Evolutionary conservation across 1,284 basidiomycete species (phyloP).

Genomic region (Irpex sp.): DNA sequence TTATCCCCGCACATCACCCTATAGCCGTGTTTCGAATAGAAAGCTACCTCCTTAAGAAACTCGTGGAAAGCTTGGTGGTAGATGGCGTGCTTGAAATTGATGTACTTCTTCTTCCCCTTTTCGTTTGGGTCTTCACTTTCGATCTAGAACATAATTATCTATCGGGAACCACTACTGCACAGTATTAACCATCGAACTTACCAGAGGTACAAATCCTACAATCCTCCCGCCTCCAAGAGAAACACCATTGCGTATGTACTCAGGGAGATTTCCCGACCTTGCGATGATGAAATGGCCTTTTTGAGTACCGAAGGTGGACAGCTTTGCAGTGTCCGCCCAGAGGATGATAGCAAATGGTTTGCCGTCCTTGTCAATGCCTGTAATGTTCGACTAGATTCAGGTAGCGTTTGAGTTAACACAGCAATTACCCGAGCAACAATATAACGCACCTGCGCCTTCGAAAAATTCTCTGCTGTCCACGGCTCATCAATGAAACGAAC

Average conservation of each 20-base stretch:
- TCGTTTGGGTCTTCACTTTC: not conserved
- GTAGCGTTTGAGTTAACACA: not conserved
- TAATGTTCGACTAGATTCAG: not conserved
- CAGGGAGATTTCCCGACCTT: slow-evolving; percentile 29
- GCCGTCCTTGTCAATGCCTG: not conserved
- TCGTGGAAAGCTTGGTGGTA: slow-evolving; percentile 14
- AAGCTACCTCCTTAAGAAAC: slow-evolving; percentile 13
- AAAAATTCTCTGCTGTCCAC: slow-evolving; percentile 17
- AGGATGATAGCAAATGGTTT: slow-evolving; percentile 2
- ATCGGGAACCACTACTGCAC: too few species aligned
- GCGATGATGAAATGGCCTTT: slow-evolving; percentile 40
- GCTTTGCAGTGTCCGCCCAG: slow-evolving; percentile 36
- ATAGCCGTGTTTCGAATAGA: slow-evolving; percentile 17
- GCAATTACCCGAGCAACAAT: not conserved
- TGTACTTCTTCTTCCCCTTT: not conserved
- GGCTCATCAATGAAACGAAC: slow-evolving; percentile 29
- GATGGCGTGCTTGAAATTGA: not conserved
- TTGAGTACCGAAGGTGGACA: slow-evolving; percentile 35
- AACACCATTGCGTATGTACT: slow-evolving; percentile 29
- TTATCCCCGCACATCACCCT: slow-evolving; percentile 20
- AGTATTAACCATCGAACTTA: slow-evolving; percentile 14
- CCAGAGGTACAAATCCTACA: slow-evolving; percentile 38
- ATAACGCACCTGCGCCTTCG: slow-evolving; percentile 5
- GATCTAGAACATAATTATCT: not conserved
- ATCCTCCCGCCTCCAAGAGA: slow-evolving; percentile 28